Evolutionary conservation across 164 flowering plant species (phyloP).

Genomic region (Aristolochia contorta): DNA sequence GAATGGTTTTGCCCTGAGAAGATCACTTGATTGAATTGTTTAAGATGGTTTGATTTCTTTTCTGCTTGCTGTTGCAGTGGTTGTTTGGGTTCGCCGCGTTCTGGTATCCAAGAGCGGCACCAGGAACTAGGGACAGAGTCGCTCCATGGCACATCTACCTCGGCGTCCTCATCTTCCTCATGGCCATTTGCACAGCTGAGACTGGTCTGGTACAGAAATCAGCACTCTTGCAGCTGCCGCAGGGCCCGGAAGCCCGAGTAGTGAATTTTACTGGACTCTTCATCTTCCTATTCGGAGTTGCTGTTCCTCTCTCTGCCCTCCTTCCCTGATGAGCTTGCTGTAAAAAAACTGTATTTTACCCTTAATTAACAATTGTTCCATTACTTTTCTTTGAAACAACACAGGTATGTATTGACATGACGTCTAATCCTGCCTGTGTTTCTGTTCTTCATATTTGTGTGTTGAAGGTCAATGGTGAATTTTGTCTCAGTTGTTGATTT

Average conservation of each 20-base stretch:
- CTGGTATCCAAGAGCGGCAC: conserved; percentile 5
- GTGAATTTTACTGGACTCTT: conserved; percentile 50
- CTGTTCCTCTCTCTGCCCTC: conserved; percentile 14
- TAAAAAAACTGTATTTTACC: too few species aligned
- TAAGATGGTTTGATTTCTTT: too few species aligned
- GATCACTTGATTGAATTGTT: background rate
- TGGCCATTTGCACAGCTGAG: conserved; percentile 53
- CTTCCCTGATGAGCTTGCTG: background rate
- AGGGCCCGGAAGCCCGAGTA: conserved; percentile 18
- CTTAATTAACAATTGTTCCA: too few species aligned
- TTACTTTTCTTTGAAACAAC: too few species aligned
- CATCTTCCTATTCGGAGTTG: conserved; percentile 44
- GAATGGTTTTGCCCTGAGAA: too few species aligned
- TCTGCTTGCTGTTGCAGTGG: conserved; percentile 8
- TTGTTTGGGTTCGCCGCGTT: conserved; percentile 10
- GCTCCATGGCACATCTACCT: conserved; percentile 10
- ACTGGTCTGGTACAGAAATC: conserved; percentile 49
- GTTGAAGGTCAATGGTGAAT: too few species aligned
- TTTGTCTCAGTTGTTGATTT: too few species aligned
- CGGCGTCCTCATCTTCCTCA: conserved; percentile 43
- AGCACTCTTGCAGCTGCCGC: conserved; percentile 10
- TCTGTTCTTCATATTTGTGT: too few species aligned
- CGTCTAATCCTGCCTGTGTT: too few species aligned
- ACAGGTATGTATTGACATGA: too few species aligned
- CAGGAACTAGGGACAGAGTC: background rate